These are phyloP conservation scores for Mycocentrospora acerina DNA, from an alignment of 2,329 filamentous ascomycete species.

Conservation along the genomic window DNA sequence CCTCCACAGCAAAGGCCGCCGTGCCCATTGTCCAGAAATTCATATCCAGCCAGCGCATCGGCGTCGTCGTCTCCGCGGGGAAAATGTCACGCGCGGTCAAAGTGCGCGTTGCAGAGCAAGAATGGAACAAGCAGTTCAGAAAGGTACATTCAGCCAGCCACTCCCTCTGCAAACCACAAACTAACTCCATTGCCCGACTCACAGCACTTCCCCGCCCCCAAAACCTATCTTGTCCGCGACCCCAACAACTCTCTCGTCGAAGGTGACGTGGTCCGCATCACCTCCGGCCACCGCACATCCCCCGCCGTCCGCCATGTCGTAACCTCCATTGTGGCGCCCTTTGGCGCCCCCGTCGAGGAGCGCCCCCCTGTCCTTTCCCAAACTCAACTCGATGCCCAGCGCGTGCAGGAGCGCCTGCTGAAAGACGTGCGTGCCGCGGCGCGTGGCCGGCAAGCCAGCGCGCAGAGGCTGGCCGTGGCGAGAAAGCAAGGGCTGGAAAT, in stretches of 20 bases:
- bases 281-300: constrained; percentile 64
- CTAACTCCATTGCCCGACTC: too few relatives aligned
- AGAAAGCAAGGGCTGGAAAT: constrained; percentile 28
- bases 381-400: constrained; percentile 60
- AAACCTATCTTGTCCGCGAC: constrained; percentile 74
- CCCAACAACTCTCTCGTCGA: constrained; percentile 70
- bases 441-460: constrained; percentile 29
- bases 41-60: constrained; percentile 43
- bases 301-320: constrained; percentile 73
- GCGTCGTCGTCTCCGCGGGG: constrained; percentile 76
- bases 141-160: constrained; percentile 58
- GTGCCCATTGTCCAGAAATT: constrained; percentile 27
- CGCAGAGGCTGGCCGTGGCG: constrained; percentile 30
- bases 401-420: constrained; percentile 56
- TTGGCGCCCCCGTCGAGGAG: constrained; percentile 63
- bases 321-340: constrained; percentile 71
- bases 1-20: constrained; percentile 19
- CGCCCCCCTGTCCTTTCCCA: constrained; percentile 66
- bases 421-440: constrained; percentile 59
- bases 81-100: constrained; percentile 79
- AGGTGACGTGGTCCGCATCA: constrained; percentile 75
- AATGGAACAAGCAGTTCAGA: constrained; percentile 71
- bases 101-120: constrained; percentile 69
- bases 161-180: not conserved
- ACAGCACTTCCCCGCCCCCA: constrained; percentile 65